These are phyloP conservation scores for Pseudogymnoascus sp. DNA, from an alignment of 2,329 filamentous ascomycete species.

Conservation along the genomic window DNA sequence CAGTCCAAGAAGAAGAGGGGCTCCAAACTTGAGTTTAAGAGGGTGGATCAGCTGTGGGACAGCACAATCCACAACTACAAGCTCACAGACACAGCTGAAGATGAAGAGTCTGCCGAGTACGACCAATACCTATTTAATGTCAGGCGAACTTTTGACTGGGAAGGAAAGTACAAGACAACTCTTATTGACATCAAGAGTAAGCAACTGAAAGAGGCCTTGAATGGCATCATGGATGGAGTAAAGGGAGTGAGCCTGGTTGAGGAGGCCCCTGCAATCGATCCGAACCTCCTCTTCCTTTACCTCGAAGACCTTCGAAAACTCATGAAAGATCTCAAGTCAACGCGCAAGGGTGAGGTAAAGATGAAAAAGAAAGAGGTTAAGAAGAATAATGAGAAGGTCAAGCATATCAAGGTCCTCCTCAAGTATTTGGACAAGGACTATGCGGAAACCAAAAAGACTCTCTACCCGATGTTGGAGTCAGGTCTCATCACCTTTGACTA, in stretches of 20 bases:
- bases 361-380: constrained; percentile 55
- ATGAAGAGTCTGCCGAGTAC: constrained; percentile 59
- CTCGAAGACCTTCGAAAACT: constrained; percentile 65
- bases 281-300: constrained; percentile 66
- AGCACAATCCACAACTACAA: constrained; percentile 57
- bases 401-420: constrained; percentile 65
- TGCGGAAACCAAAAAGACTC: constrained; percentile 65
- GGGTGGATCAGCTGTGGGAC: constrained; percentile 58
- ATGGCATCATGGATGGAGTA: constrained; percentile 66
- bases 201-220: constrained; percentile 61
- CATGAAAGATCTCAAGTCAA: constrained; percentile 53
- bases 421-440: constrained; percentile 79
- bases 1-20: constrained; percentile 36
- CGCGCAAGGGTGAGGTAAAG: constrained; percentile 40
- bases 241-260: constrained; percentile 75
- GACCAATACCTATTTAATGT: constrained; percentile 79
- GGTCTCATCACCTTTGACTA: constrained; percentile 85
- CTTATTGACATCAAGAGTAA: constrained; percentile 82
- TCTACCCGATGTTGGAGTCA: constrained; percentile 72
- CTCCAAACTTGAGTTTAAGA: constrained; percentile 58
- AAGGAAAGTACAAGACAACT: constrained; percentile 68
- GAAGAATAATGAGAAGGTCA: constrained; percentile 49
- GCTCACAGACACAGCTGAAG: constrained; percentile 58
- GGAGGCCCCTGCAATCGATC: constrained; percentile 66
- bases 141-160: constrained; percentile 73